Evolutionary conservation across 768 basidiomycete genomes (phyloP).

Genomic region (Naganishia friedmannii): DNA sequence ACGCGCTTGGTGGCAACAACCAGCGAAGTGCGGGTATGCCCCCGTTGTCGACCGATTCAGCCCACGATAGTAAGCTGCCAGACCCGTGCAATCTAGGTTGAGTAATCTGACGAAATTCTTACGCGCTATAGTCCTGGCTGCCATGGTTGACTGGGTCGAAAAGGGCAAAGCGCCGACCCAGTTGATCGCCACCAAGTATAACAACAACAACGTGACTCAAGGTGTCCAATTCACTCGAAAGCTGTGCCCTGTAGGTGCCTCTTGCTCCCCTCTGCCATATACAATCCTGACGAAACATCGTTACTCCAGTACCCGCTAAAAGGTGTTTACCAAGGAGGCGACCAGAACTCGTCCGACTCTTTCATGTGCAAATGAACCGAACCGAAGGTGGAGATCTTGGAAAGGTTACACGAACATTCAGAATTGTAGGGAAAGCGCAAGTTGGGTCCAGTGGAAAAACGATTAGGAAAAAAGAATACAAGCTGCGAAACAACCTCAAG

Average conservation of each 20-base stretch:
- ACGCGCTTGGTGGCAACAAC: conserved; percentile 23
- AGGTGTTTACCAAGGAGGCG: conserved; percentile 5
- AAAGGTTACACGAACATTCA: background rate
- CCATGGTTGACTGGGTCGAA: conserved; percentile 18
- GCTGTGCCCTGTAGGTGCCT: conserved; percentile 15
- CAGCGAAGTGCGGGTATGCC: conserved; percentile 21
- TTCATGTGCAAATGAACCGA: background rate
- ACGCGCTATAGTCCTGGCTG: background rate
- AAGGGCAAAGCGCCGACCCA: conserved; percentile 4
- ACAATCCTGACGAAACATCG: background rate
- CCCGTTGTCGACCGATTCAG: background rate
- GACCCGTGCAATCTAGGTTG: background rate
- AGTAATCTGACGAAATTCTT: background rate
- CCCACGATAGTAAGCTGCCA: background rate
- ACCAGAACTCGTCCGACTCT: conserved; percentile 10
- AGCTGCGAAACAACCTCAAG: background rate
- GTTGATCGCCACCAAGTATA: conserved; percentile 23
- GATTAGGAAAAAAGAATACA: background rate
- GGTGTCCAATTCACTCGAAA: conserved; percentile 29
- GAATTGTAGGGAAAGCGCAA: background rate
- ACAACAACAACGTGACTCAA: conserved; percentile 22
- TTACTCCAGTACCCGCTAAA: conserved; percentile 6
- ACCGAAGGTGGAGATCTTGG: background rate
- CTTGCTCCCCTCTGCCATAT: background rate
- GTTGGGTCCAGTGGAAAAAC: background rate